Evolutionary conservation across 1,139 yeast genomes (phyloP), one percentile per base, ranked within the genome.

Genomic region (Protomyces inundatus): DNA sequence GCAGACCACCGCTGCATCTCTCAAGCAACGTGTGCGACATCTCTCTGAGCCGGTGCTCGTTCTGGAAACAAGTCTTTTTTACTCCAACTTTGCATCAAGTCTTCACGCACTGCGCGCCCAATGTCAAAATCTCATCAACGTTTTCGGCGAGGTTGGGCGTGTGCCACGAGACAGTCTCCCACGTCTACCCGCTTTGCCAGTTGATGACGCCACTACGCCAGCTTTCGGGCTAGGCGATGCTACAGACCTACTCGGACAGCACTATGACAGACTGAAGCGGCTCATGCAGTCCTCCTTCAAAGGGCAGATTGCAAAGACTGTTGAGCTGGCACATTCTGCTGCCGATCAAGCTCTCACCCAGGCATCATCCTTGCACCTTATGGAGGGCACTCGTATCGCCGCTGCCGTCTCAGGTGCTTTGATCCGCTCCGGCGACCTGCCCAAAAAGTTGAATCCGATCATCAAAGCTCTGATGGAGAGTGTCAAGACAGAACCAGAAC

Each of bases 401-500:
- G 85, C 98, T 0, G 83, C 86, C 4, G 84, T 83, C 71, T 90
- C 97, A 0, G 85, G 96, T 2, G 87, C 95, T 1, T 81, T 84
- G 3, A 78, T 91, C 50, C 79, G 84, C 7, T 73, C 85, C 39
- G 76, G 77, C 30, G 76, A 79, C 42, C 76, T 93, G 33, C 98
- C 98, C 1, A 81, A 84, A 70, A 95, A 93, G 73, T 79, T 93
- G 67, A 93, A 90, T 70, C 96, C 97, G 3, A 81, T 90, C 37
- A 93, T 95, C 63, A 82, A 96, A 68, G 83, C 97, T 0, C 78
- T 95, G 64, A 95, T 95, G 98, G 98, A 91, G 68, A 87, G 95
- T 71, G 80, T 93, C 61, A 95, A 93, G 73, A 81, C 81, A 59
- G 98, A 91, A 71, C 86, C 83, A 65, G 81, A 85, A 7, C 77